Base-by-base conservation (phyloP, 345 rosid genomes). In the Turnera subulata region DNA sequence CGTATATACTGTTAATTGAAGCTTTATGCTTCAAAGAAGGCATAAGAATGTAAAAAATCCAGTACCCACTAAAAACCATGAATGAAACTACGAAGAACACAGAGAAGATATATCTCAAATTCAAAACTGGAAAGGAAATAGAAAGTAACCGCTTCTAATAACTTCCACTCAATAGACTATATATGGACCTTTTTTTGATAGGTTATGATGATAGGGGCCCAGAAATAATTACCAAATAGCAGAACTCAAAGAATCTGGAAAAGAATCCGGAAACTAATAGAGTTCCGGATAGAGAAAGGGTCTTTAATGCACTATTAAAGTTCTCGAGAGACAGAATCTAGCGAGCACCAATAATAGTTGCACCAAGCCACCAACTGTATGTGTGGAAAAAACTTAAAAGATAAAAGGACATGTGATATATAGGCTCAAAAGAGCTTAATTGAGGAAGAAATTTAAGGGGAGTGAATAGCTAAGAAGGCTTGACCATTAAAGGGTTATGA, bases 211-310 rank as follows among this genome's bases (percentile, higher is more conserved):
- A 18, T 17, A 20, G 22, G 13, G 43, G 42, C 46, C 7, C 17
- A 53, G 46, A 53, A 21, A 54, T 20, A 39, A 26, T 66, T 55
- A 61, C 81, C 79, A 67, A 57, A 55, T 59, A 73, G 63, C 66
- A 49, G 64, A 64, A 39, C 13, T 16, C 16, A 6, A 19, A 38
- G 16, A 50, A 15, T 61, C 46, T 43, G 49, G 32, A 60, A 66
- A 46, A 25, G 47, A 39, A 52, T 11, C 53, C 58, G 63, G n/a
- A 24, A 59, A 46, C n/a, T n/a, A n/a, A n/a, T n/a, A n/a, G n/a
- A n/a, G n/a, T n/a, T n/a, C n/a, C n/a, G n/a, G 33, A 62, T 11
- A 72, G 68, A 62, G 60, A 32, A 16, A 57, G n/a, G 55, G 58
- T 38, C 9, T 48, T 63, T 53, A 73, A 48, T 66, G 77, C 53